These are phyloP conservation scores for Metarhizium sp. DNA, from an alignment of 2,329 filamentous ascomycete genomes.

Conservation along the genomic window DNA sequence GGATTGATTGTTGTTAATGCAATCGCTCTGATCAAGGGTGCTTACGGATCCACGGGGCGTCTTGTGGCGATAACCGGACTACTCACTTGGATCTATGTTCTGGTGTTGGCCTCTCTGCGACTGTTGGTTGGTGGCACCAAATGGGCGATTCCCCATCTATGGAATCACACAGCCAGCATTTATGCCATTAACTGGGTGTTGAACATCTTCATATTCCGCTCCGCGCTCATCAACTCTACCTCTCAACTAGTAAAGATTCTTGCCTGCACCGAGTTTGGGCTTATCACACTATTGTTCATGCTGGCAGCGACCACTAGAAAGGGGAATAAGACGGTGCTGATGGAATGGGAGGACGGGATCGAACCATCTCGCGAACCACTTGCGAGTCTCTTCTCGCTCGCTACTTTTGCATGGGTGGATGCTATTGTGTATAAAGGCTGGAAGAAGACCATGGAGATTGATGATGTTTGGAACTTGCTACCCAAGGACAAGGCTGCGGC, in stretches of 20 bases:
- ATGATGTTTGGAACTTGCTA: slow-evolving; percentile 85
- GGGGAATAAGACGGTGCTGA: slow-evolving; percentile 78
- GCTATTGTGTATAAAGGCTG: slow-evolving; percentile 83
- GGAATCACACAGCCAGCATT: slow-evolving; percentile 85
- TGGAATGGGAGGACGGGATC: slow-evolving; percentile 84
- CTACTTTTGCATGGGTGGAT: slow-evolving; percentile 87
- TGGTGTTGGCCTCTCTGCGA: slow-evolving; percentile 63
- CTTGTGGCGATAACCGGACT: slow-evolving; percentile 58
- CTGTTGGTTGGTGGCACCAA: slow-evolving; percentile 56
- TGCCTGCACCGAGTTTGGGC: slow-evolving; percentile 61
- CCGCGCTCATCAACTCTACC: slow-evolving; percentile 67
- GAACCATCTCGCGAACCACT: slow-evolving; percentile 80
- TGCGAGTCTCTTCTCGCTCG: slow-evolving; percentile 79
- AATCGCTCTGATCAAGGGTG: slow-evolving; percentile 49
- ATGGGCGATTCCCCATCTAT: slow-evolving; percentile 64
- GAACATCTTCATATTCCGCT: slow-evolving; percentile 69
- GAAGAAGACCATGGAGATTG: slow-evolving; percentile 70
- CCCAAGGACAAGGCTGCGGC: slow-evolving; percentile 78
- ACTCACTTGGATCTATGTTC: slow-evolving; percentile 70
- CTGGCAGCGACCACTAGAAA: slow-evolving; percentile 77
- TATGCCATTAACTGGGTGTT: slow-evolving; percentile 80
- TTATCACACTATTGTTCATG: slow-evolving; percentile 64
- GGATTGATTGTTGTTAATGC: slow-evolving; percentile 63
- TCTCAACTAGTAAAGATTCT: slow-evolving; percentile 55
- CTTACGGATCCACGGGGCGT: slow-evolving; percentile 48